Percentiles rank a stretch among this genome's conserved stretches.
phyloP scores from a whole-genome alignment of 768 basidiomycete species.

The Chalciporus pseudorubinellus region DNA sequence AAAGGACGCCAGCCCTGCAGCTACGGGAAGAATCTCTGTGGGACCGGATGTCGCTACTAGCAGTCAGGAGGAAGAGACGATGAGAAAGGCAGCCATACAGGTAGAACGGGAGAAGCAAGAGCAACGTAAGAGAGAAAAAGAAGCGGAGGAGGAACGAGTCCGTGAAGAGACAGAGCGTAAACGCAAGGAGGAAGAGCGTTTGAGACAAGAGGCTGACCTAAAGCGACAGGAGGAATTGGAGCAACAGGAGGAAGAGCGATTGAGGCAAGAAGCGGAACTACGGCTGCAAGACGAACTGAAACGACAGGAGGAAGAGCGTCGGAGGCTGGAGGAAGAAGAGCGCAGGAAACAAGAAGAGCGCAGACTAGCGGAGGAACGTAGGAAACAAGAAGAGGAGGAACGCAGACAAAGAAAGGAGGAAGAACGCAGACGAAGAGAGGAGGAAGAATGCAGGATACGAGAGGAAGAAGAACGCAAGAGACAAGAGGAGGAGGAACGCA shows the following conservation, averaged over 20 bases:
- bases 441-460: slow-evolving; percentile 36
- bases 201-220: slow-evolving; percentile 35
- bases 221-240: slow-evolving; percentile 9
- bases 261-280: slow-evolving; percentile 17
- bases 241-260: slow-evolving; percentile 8
- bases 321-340: slow-evolving; percentile 23
- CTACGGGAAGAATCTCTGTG: not conserved
- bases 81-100: slow-evolving; percentile 16
- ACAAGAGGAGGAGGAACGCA: not conserved
- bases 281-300: not conserved
- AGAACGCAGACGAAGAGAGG: slow-evolving; percentile 39
- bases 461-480: slow-evolving; percentile 37
- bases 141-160: not conserved
- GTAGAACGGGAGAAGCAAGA: not conserved
- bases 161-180: not conserved
- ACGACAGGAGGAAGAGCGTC: not conserved
- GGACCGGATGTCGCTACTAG: not conserved
- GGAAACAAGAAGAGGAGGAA: slow-evolving; percentile 37
- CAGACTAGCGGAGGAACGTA: slow-evolving; percentile 33
- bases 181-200: not conserved
- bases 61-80: slow-evolving; percentile 13
- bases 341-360: slow-evolving; percentile 34
- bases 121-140: not conserved
- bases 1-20: not conserved
- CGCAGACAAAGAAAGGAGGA: slow-evolving; percentile 50